Percentiles rank a stretch among this genome's conserved stretches.
phyloP scores from a whole-genome alignment of 2,329 filamentous ascomycete species.

The Aspergillus felis region DNA sequence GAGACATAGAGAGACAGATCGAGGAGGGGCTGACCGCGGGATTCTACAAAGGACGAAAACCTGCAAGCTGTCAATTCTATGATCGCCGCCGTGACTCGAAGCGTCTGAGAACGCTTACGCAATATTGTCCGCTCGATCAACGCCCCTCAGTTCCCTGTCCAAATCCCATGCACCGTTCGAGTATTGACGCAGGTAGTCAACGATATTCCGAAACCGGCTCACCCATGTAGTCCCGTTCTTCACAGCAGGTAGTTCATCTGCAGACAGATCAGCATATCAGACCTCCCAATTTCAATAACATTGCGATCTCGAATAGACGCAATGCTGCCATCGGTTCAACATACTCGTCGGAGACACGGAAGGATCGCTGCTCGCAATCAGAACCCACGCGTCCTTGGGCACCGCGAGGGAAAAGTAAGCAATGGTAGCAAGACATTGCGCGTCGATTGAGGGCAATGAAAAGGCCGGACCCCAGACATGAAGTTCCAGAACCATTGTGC shows the following conservation, averaged over 20 bases:
- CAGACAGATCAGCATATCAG: conserved; percentile 1
- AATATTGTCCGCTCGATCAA: conserved; percentile 46
- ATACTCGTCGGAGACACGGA: conserved; percentile 67
- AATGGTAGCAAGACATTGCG: conserved; percentile 82
- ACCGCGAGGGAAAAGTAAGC: conserved; percentile 68
- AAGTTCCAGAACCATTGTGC: conserved; percentile 62
- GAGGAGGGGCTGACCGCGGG: conserved; percentile 71
- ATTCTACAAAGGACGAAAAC: conserved; percentile 65
- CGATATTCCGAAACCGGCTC: conserved; percentile 52
- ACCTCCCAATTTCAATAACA: not conserved
- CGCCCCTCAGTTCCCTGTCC: conserved; percentile 40
- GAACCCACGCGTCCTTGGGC: conserved; percentile 58
- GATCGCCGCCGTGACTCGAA: not conserved
- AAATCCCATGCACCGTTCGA: conserved; percentile 49
- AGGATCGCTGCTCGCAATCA: conserved; percentile 71
- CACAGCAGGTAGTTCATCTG: conserved; percentile 57
- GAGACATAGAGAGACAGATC: conserved; percentile 89
- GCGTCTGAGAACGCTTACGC: conserved; percentile 37
- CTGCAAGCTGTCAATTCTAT: conserved; percentile 12
- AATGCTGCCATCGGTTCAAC: conserved; percentile 27
- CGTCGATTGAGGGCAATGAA: conserved; percentile 81
- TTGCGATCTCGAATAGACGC: not conserved
- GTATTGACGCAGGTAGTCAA: conserved; percentile 47
- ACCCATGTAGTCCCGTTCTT: conserved; percentile 53
- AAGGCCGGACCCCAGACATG: conserved; percentile 91